Percentiles rank a stretch among this genome's conserved stretches.
phyloP scores from a whole-genome alignment of 2,329 filamentous ascomycete species.

The Epichloe typhina region DNA sequence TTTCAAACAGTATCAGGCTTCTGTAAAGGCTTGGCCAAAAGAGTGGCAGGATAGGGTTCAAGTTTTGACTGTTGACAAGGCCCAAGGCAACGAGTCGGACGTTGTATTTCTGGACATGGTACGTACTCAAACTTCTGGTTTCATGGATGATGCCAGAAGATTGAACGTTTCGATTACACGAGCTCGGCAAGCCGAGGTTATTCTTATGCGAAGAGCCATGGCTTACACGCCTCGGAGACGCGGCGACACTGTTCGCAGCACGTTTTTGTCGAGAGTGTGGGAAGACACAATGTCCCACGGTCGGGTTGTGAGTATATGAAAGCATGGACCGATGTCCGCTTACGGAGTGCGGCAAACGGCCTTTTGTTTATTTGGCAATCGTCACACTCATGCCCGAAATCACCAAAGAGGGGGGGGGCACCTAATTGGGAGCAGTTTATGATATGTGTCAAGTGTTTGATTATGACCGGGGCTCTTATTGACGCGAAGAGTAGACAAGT shows the following conservation, averaged over 20 bases:
- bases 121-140: slow-evolving; percentile 22
- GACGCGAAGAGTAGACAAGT: no score
- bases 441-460: no score
- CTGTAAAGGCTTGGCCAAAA: slow-evolving; percentile 15
- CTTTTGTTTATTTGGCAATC: no score
- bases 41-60: slow-evolving; percentile 20
- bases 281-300: slow-evolving; percentile 13
- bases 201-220: slow-evolving; percentile 30
- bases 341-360: not conserved
- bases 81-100: slow-evolving; percentile 34
- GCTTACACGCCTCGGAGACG: slow-evolving; percentile 8
- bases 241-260: slow-evolving; percentile 5
- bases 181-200: slow-evolving; percentile 30
- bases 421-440: no score
- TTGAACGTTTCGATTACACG: slow-evolving; percentile 34
- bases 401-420: no score
- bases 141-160: slow-evolving; percentile 30
- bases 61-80: slow-evolving; percentile 30
- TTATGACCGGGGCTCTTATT: no score
- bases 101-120: slow-evolving; percentile 35
- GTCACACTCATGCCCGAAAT: no score
- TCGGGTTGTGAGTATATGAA: slow-evolving; percentile 1
- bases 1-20: slow-evolving; percentile 19
- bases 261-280: slow-evolving; percentile 18
- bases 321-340: not conserved